These are phyloP conservation scores for Cadophora sp. DNA, from an alignment of 2,329 filamentous ascomycete genomes.

Conservation along the genomic window DNA sequence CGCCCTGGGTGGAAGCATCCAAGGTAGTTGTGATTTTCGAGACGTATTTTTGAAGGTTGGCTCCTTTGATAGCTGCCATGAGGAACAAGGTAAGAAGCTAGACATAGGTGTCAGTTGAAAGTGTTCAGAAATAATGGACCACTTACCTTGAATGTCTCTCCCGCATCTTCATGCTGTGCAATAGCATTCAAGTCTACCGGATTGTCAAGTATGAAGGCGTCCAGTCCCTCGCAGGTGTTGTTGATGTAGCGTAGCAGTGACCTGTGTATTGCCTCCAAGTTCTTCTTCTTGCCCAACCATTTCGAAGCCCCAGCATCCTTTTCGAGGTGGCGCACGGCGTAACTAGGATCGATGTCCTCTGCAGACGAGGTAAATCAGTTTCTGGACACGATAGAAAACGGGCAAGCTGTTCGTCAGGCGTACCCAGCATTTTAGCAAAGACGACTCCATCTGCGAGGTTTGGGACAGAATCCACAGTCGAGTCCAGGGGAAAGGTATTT, in stretches of 20 bases:
- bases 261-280: slow-evolving; percentile 61
- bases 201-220: slow-evolving; percentile 56
- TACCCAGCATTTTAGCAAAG: slow-evolving; percentile 47
- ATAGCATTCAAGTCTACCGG: slow-evolving; percentile 62
- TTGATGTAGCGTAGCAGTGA: slow-evolving; percentile 63
- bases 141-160: slow-evolving; percentile 60
- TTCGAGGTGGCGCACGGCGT: slow-evolving; percentile 60
- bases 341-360: slow-evolving; percentile 64
- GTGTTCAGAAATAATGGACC: neutral
- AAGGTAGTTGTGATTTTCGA: slow-evolving; percentile 50
- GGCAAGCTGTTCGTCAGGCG: slow-evolving; percentile 41
- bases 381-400: neutral
- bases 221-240: slow-evolving; percentile 57
- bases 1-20: slow-evolving; percentile 52
- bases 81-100: slow-evolving; percentile 69
- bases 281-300: slow-evolving; percentile 54
- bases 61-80: slow-evolving; percentile 66
- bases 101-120: slow-evolving; percentile 36
- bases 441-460: slow-evolving; percentile 47
- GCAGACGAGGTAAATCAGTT: slow-evolving; percentile 52
- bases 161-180: slow-evolving; percentile 61
- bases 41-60: slow-evolving; percentile 62
- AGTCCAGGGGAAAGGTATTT: slow-evolving; percentile 46
- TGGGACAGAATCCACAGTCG: slow-evolving; percentile 40
- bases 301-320: slow-evolving; percentile 49